Conservation (phyloP, 257 asterid species). For the Penstemon davidsonii region DNA sequence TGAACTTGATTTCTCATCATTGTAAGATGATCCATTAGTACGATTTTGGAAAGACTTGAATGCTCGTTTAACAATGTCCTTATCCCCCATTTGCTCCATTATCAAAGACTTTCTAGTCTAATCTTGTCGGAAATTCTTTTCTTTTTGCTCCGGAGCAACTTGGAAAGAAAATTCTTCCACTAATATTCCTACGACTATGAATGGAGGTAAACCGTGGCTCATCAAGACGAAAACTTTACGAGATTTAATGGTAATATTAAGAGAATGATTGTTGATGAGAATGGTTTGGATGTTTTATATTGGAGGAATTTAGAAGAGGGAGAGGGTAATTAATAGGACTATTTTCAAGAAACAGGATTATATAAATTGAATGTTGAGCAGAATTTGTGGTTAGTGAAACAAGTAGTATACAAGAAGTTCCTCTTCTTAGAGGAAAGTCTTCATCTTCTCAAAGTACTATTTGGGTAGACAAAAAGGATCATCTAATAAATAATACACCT, state of each 20-base stretch:
- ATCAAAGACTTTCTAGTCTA: not conserved
- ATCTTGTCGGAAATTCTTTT: conserved; percentile 46
- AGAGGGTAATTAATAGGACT: conserved; percentile 36
- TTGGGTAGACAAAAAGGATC: conserved; percentile 44
- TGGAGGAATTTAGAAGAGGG: conserved; percentile 68
- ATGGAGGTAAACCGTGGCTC: conserved; percentile 13
- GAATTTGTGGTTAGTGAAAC: conserved; percentile 45
- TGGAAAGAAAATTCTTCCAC: conserved; percentile 16
- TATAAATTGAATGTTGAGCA: conserved; percentile 58
- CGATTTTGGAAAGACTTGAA: no score
- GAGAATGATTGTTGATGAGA: conserved; percentile 84
- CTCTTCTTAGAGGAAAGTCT: conserved; percentile 76
- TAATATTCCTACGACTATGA: not conserved
- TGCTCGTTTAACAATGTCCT: no score
- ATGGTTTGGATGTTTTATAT: conserved; percentile 88
- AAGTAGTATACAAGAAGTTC: conserved; percentile 49
- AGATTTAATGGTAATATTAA: conserved; percentile 64
- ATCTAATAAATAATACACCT: conserved; percentile 21
- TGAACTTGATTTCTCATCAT: no score
- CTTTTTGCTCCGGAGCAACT: conserved; percentile 36
- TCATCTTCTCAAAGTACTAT: conserved; percentile 72
- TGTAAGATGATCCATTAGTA: no score
- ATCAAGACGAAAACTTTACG: conserved; percentile 33
- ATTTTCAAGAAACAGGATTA: conserved; percentile 57
- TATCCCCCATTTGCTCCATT: no score